Base-by-base conservation (phyloP, 202 grass and related monocot species). In the Carex arenaria region DNA sequence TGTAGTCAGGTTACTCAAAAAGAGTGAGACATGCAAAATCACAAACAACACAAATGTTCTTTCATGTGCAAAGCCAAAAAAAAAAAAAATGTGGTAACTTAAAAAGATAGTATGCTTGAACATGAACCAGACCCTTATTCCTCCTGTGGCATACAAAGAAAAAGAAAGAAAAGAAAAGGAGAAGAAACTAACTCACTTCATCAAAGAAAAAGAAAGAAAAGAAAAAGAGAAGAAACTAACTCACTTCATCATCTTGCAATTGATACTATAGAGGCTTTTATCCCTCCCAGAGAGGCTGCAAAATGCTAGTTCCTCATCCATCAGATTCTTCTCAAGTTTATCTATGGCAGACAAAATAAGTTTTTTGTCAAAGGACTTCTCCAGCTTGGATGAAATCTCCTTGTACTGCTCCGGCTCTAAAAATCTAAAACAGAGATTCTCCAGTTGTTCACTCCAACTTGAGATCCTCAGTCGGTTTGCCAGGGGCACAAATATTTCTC, bases 381-480 rank as follows among this genome's bases (percentile, higher is more conserved):
- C 70, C 82, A 95, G 86, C 85, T 93, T 88, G 4, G 84, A 91
- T 30, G 88, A 91, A 42, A 98, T 79, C 30, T 98, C 83, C 72
- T 85, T 86, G 83, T 98, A 74, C 83, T 93, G 81, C 82, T 89
- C 86, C 1, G 93, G 88, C 85, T 95, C 84, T 61, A 98, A 79
- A 82, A 92, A 73, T 80, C 89, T 95, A 82, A 98, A 98, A 81
- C 95, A 98, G 62, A 98, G 81, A 82, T 93, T 92, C 86, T 98
- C 95, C 36, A 98, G 56, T 64, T 95, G 82, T 72, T 98, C 95
- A 60, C 95, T 98, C 95, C 95, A 98, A 85, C 90, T 98, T 66
- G 87, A 85, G 84, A 98, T 95, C 57, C 95, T 93, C 68, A 98
- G 80, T 61, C 95, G 86, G 64, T 91, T 90, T 40, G 95, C 95